Conservation (phyloP, 805 yeast genomes). For the Ascoidea tarda region DNA sequence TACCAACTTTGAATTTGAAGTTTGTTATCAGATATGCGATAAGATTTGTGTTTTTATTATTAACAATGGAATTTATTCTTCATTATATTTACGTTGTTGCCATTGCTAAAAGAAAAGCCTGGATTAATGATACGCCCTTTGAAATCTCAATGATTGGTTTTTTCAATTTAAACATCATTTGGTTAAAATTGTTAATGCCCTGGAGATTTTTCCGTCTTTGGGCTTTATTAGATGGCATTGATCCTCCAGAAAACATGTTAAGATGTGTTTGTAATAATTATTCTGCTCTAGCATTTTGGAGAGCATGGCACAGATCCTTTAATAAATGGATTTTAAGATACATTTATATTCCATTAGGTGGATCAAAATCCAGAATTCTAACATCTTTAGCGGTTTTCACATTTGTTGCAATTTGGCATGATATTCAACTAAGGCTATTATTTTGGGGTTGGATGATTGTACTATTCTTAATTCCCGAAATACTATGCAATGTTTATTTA, state of each 20-base stretch:
- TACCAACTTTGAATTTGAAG: constrained; percentile 42
- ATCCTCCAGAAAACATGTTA: constrained; percentile 96
- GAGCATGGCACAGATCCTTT: constrained; percentile 96
- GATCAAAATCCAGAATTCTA: constrained; percentile 52
- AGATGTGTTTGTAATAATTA: constrained; percentile 91
- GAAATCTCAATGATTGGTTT: constrained; percentile 91
- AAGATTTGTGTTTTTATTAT: constrained; percentile 56
- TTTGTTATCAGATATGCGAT: constrained; percentile 47
- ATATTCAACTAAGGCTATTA: constrained; percentile 71
- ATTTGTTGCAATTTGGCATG: constrained; percentile 98
- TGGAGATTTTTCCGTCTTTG: constrained; percentile 94
- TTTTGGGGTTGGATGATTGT: constrained; percentile 97
- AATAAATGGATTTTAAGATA: constrained; percentile 85
- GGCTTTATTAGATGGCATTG: constrained; percentile 85
- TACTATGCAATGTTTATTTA: constrained; percentile 36
- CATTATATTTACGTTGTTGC: constrained; percentile 92
- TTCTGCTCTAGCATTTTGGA: constrained; percentile 92
- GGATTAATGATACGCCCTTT: constrained; percentile 82
- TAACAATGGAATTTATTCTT: constrained; percentile 79
- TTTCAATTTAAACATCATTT: constrained; percentile 78
- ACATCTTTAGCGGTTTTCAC: constrained; percentile 80
- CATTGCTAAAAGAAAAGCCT: constrained; percentile 76
- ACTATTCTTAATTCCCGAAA: constrained; percentile 76
- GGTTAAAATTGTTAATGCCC: constrained; percentile 87
- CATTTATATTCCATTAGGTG: constrained; percentile 86